Percentiles rank a stretch among this genome's conserved stretches.
Conservation (phyloP, 441 rosid species). For the Adansonia madagascariensis region DNA sequence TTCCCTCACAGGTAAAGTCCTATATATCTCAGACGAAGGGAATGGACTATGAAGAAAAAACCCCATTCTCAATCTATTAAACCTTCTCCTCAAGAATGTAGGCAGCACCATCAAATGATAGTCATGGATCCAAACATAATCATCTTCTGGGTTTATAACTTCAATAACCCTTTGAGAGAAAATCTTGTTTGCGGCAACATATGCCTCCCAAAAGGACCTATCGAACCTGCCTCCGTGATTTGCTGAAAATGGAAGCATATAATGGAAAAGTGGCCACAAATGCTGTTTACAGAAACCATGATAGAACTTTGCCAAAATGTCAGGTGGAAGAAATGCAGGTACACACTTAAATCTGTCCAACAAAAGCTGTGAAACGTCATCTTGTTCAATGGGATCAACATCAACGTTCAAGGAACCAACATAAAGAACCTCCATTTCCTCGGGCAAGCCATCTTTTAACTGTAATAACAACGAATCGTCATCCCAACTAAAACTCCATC, state of each 20-base stretch:
- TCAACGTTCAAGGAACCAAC: conserved; percentile 69
- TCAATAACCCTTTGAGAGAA: conserved; percentile 66
- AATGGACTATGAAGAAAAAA: conserved; percentile 79
- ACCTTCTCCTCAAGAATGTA: conserved; percentile 68
- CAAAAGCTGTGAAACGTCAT: conserved; percentile 72
- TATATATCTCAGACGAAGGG: conserved; percentile 81
- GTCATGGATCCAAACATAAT: conserved; percentile 80
- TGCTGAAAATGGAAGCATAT: conserved; percentile 76
- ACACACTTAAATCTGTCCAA: conserved; percentile 78
- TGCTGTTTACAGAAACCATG: conserved; percentile 83
- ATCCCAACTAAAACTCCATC: conserved; percentile 87
- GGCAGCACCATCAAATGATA: conserved; percentile 88
- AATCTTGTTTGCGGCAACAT: conserved; percentile 74
- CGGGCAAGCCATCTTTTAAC: conserved; percentile 75
- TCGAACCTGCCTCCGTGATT: conserved; percentile 74
- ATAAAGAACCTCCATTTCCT: conserved; percentile 78
- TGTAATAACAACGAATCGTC: conserved; percentile 67
- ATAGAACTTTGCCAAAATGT: conserved; percentile 65
- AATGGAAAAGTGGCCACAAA: conserved; percentile 83
- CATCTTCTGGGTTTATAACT: too few species aligned
- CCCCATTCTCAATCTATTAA: conserved; percentile 74
- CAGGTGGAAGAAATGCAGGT: conserved; percentile 73
- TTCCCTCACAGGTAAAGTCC: conserved; percentile 78
- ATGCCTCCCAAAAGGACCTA: conserved; percentile 78
- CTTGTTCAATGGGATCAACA: conserved; percentile 65